Conservation (phyloP, 2,329 filamentous ascomycete species). For the Colletotrichum paranaense region DNA sequence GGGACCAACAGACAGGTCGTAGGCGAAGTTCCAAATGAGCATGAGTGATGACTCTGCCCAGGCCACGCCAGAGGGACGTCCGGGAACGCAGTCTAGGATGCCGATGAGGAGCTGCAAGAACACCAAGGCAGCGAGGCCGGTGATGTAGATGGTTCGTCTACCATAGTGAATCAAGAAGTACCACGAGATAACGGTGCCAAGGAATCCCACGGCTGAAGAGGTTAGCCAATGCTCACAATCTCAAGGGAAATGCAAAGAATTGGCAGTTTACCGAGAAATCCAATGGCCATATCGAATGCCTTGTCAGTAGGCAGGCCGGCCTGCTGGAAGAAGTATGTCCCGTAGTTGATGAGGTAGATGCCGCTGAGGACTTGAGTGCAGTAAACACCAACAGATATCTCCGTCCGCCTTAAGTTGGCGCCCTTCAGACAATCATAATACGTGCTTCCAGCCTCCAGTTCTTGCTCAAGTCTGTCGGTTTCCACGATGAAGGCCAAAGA, state of each 20-base stretch:
- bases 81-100: slow-evolving; percentile 57
- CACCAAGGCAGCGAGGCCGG: slow-evolving; percentile 51
- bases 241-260: slow-evolving; percentile 60
- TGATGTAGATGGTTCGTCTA: slow-evolving; percentile 54
- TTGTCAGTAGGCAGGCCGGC: slow-evolving; percentile 51
- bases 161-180: slow-evolving; percentile 54
- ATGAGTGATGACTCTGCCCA: slow-evolving; percentile 64
- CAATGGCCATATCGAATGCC: slow-evolving; percentile 56
- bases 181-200: slow-evolving; percentile 56
- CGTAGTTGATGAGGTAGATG: slow-evolving; percentile 73
- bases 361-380: slow-evolving; percentile 73
- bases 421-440: slow-evolving; percentile 64
- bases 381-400: slow-evolving; percentile 71
- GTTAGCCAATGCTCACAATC: slow-evolving; percentile 46
- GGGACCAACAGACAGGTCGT: slow-evolving; percentile 51
- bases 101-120: slow-evolving; percentile 55
- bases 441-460: slow-evolving; percentile 58
- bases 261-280: slow-evolving; percentile 52
- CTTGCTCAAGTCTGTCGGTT: slow-evolving; percentile 67
- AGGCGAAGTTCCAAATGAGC: slow-evolving; percentile 52
- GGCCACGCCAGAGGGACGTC: slow-evolving; percentile 48
- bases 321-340: slow-evolving; percentile 64
- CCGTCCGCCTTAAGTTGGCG: slow-evolving; percentile 62
- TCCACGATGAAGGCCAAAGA: slow-evolving; percentile 67
- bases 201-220: slow-evolving; percentile 55